These are phyloP conservation scores for Pseudisothecium myosuroides DNA, from an alignment of 225 moss, liverwort and hornwort species.

Conservation along the genomic window DNA sequence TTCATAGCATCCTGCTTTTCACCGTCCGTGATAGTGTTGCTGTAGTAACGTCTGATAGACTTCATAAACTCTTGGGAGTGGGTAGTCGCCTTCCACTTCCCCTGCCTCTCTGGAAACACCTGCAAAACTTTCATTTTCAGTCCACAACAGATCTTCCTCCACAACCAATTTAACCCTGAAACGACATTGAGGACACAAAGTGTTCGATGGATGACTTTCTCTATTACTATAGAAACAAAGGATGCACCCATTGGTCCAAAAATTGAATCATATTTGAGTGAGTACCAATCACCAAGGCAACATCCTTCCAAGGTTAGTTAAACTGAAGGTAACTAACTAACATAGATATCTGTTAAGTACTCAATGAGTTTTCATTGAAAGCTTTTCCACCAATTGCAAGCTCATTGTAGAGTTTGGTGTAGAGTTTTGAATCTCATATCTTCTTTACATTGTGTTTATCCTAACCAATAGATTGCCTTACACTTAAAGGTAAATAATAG, in stretches of 20 bases:
- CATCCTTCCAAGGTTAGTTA: too few relatives aligned
- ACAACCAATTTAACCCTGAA: too few relatives aligned
- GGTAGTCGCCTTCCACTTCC: constrained; percentile 94
- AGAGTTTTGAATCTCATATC: background rate
- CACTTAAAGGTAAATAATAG: background rate
- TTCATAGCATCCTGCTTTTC: constrained; percentile 99
- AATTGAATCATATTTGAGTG: too few relatives aligned
- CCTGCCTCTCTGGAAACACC: constrained; percentile 96
- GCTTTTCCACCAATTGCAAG: background rate
- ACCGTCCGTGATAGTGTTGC: constrained; percentile 90
- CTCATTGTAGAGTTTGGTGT: background rate
- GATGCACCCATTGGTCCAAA: too few relatives aligned
- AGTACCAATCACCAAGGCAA: too few relatives aligned
- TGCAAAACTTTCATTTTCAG: constrained; percentile 4
- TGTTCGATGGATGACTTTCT: too few relatives aligned
- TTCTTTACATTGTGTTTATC: background rate
- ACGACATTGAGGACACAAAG: too few relatives aligned
- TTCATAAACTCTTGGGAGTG: constrained; percentile 90
- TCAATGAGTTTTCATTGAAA: background rate
- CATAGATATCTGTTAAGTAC: background rate
- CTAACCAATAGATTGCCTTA: background rate
- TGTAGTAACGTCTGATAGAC: constrained; percentile 87
- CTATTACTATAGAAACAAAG: too few relatives aligned
- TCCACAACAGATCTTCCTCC: background rate
- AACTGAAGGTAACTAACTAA: background rate